Evolutionary conservation across 768 basidiomycete species (phyloP), one percentile per base, ranked within the genome.

Genomic region (Leccinum olivaceopallidum): DNA sequence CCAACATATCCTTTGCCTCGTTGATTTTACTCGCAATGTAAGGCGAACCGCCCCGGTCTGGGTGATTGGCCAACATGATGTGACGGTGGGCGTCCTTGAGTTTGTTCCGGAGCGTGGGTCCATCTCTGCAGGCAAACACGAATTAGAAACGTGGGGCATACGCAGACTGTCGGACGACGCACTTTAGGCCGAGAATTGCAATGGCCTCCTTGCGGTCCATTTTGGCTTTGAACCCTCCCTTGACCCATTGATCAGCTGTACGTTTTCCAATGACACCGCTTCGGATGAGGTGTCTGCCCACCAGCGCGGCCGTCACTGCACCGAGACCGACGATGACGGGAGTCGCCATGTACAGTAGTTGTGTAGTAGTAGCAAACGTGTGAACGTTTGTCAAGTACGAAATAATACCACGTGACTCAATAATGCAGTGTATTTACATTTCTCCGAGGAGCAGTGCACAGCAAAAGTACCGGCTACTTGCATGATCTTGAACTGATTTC

Each of bases 11-110:
- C 73, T 97, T 98, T 0, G 96, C 97, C 71, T 99, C 97, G 75
- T 99, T 99, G 63, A 98, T 96, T 82, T 99, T 98, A 69, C 94
- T 95, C 13, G 97, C 95, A 54, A 98, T 78, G 76, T 98, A 99
- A 7, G 97, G 97, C n/a, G 95, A 92, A 32, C 97, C 97, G 36
- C 97, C 97, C 62, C 97, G 83, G 80, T 99, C 97, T 12, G 97
- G 97, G 78, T 99, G 97, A 77, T 99, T 99, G 30, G 94, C 92
- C 55, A 98, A 83, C 97, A 99, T 99, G 66, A 99, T 92, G 39
- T 90, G 85, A 58, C 96, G 87, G 77, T 99, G 97, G 0, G 97
- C 95, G 67, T 98, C 96, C 78, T 98, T 98, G 60, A 98, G 73
- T 73, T 81, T 86, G 56, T 72, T 84, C n/a, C 85, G 83, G n/a